Conservation (phyloP, 1,284 basidiomycete species). For the Tausonia pullulans region DNA sequence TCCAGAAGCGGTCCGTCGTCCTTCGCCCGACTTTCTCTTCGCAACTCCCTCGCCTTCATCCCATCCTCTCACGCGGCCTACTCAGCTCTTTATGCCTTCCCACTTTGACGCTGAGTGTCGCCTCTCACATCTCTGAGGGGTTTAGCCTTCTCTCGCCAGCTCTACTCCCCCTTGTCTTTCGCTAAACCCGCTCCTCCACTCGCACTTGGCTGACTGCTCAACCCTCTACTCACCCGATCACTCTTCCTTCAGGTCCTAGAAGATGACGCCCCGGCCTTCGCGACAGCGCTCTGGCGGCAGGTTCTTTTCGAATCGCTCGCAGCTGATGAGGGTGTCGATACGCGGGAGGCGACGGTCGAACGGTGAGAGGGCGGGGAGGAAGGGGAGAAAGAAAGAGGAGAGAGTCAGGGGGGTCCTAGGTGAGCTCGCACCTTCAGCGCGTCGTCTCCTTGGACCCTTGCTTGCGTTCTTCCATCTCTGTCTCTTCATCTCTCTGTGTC, state of each 20-base stretch:
- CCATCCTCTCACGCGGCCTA: background rate
- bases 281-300: constrained; percentile 1
- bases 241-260: constrained; percentile 10
- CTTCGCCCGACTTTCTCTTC: background rate
- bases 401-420: background rate
- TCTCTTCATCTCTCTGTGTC: too few relatives aligned
- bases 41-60: background rate
- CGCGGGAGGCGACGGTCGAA: constrained; percentile 3
- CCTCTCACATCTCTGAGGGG: too few relatives aligned
- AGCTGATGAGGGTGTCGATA: constrained; percentile 4
- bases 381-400: background rate
- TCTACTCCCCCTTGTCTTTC: background rate
- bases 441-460: too few relatives aligned
- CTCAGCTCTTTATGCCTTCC: background rate
- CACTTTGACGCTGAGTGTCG: background rate
- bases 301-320: constrained; percentile 13
- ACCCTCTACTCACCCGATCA: background rate
- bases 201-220: background rate
- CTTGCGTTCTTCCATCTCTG: too few relatives aligned
- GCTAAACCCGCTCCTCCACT: background rate
- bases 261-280: constrained; percentile 12
- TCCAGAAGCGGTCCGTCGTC: background rate
- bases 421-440: too few relatives aligned
- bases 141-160: background rate
- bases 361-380: background rate